phyloP scores from a whole-genome alignment of 2,329 filamentous ascomycete genomes.

The Fusarium sp. region DNA sequence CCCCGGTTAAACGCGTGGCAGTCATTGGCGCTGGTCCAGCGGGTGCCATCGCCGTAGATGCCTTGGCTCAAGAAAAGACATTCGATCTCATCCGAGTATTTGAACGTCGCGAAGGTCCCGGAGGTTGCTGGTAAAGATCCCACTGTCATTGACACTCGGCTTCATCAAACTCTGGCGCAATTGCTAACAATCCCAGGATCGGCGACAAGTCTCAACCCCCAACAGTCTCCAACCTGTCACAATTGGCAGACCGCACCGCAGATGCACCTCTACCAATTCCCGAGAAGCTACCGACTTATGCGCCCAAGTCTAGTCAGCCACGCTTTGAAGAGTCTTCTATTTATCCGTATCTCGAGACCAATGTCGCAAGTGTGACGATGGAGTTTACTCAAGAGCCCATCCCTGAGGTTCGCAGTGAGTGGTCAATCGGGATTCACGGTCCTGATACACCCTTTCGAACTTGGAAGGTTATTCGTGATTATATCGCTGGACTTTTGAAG shows the following conservation, averaged over 20 bases:
- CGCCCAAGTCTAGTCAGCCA: slow-evolving; percentile 52
- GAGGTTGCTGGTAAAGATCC: slow-evolving; percentile 65
- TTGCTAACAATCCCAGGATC: slow-evolving; percentile 50
- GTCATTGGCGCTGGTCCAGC: slow-evolving; percentile 68
- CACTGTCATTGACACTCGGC: not conserved
- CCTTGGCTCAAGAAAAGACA: slow-evolving; percentile 63
- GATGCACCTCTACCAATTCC: slow-evolving; percentile 60
- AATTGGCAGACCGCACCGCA: slow-evolving; percentile 58
- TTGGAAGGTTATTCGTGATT: slow-evolving; percentile 63
- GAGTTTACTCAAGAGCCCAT: slow-evolving; percentile 65
- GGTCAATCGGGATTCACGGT: slow-evolving; percentile 56
- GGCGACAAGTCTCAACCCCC: slow-evolving; percentile 50
- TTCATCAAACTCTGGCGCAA: not conserved
- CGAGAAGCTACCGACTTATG: slow-evolving; percentile 54
- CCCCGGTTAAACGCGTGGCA: slow-evolving; percentile 54
- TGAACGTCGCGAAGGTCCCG: slow-evolving; percentile 65
- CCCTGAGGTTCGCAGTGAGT: slow-evolving; percentile 47
- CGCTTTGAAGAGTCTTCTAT: slow-evolving; percentile 66
- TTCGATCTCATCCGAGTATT: slow-evolving; percentile 69
- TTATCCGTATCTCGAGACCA: slow-evolving; percentile 71
- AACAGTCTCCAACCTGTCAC: slow-evolving; percentile 54
- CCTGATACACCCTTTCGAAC: slow-evolving; percentile 67
- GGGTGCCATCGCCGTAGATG: slow-evolving; percentile 67
- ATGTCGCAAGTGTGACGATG: slow-evolving; percentile 67
- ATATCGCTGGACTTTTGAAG: slow-evolving; percentile 60